Base-by-base conservation (phyloP, 352 stramenopile species). In the Pythium sukuiense region DNA sequence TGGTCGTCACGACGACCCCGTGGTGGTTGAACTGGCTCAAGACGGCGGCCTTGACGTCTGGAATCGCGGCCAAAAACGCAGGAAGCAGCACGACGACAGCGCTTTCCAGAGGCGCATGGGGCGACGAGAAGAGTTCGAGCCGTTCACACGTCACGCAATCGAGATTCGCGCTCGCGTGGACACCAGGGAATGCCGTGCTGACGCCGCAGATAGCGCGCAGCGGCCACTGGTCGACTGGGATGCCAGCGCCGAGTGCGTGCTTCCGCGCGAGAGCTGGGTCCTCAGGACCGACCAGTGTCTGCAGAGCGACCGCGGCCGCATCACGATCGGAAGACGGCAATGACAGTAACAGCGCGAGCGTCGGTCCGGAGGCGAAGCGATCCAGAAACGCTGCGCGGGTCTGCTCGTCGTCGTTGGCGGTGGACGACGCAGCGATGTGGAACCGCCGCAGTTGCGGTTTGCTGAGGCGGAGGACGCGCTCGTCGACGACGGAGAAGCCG, bases 171-270 rank as follows among this genome's bases (percentile, higher is more conserved):
- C 77, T 92, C 37, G 76, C 81, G 48, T 90, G 77, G 3, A 94
- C 73, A 1, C 83, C 89, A 43, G 93, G 95, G 18, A 81, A 76
- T 2, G 79, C 63, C 1, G 73, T 41, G 45, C 83, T 83, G 12
- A 88, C 72, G 1, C 90, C 90, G 39, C 85, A 96, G 1, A 93
- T 53, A 12, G 83, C 90, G 27, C 83, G 83, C 53, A 97, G 71
- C 8, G 77, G 79, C 76, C 79, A 87, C 37, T 87, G 63, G 30
- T 84, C 73, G 2, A 75, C 67, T 18, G 76, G 63, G 0, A 76
- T 54, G 2, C 70, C 80, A 11, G 65, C 62, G 13, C 59, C 69
- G 2, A 87, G 63, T 9, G 73, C 77, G 26, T 83, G 67, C 37
- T 87, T 78, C 3, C 83, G 71, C 1, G 82, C 77, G 2, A 63